These are phyloP conservation scores for Chiua virens DNA, from an alignment of 768 basidiomycete genomes.

Conservation along the genomic window DNA sequence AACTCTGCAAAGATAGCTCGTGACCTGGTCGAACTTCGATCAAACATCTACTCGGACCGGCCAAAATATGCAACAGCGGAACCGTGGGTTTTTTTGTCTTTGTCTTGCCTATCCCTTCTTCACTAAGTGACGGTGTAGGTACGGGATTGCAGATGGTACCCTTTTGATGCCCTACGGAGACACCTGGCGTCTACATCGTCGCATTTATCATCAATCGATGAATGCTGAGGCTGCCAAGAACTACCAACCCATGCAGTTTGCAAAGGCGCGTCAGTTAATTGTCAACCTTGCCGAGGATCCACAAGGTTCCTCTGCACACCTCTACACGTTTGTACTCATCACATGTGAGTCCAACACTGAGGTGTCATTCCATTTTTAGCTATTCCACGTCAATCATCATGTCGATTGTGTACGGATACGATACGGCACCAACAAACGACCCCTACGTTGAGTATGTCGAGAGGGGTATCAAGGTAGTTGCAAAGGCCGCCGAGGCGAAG, in stretches of 20 bases:
- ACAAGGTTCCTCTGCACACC: constrained; percentile 23
- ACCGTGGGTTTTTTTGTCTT: constrained; percentile 10
- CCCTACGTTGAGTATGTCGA: constrained; percentile 21
- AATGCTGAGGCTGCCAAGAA: constrained; percentile 21
- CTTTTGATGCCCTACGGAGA: constrained; percentile 38
- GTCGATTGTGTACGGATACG: constrained; percentile 28
- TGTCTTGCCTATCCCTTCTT: background rate
- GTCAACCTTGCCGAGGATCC: constrained; percentile 32
- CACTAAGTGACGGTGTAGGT: constrained; percentile 7
- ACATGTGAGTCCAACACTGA: background rate
- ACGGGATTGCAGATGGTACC: constrained; percentile 37
- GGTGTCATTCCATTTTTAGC: constrained; percentile 13
- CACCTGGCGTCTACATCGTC: constrained; percentile 38
- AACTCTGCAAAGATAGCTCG: constrained; percentile 26
- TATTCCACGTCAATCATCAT: constrained; percentile 26
- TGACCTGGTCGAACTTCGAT: constrained; percentile 30
- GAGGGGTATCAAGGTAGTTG: constrained; percentile 14
- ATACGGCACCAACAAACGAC: constrained; percentile 18
- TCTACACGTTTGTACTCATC: constrained; percentile 21
- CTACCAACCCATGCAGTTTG: constrained; percentile 35
- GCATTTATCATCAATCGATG: constrained; percentile 36
- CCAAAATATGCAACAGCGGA: constrained; percentile 26
- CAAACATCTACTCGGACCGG: constrained; percentile 35
- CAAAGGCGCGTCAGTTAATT: constrained; percentile 34
- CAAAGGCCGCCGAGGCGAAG: constrained; percentile 16